Base-by-base conservation (phyloP, 352 stramenopile species). In the Phytopythium cucurbitacearum region DNA sequence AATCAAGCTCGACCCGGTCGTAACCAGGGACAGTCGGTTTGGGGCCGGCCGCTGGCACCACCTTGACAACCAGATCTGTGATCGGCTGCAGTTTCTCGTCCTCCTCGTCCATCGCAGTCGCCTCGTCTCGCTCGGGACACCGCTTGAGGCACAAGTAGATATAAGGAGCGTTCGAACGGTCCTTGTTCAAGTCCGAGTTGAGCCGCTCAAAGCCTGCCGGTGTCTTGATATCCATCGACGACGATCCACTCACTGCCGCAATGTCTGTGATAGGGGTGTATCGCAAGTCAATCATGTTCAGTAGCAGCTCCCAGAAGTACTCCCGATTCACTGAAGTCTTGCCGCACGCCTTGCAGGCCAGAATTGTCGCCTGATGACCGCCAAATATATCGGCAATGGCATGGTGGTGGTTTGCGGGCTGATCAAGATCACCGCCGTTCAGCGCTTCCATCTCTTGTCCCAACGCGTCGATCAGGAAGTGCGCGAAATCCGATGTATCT, bases 211-310 rank as follows among this genome's bases (percentile, higher is more conserved):
- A 94, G 3, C 76, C 80, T n/a, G 55, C 50, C 0, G 85, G 85
- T 0, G 71, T 86, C 40, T 68, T 53, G 34, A 95, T 87, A 13
- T 88, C 67, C 48, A 83, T 72, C 13, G 79, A 82, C 11, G 79
- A 82, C 6, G 76, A 80, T 11, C 85, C 85, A n/a, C 67, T 87
- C 8, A 94, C 80, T 4, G 78, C 85, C 0, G 60, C 57, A 60
- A 95, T 92, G 44, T 65, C 80, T 2, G 81, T 94, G 57, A 95
- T 94, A 7, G 85, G 84, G 5, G 85, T 95, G 59, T 95, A 95
- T 3, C 80, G 72, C 38, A 95, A 67, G 50, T 95, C 85, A 40
- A 95, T 91, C 82, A 95, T 92, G 55, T 95, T 95, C 21, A 95
- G 65, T 50, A 95, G 55, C 35, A 95, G 60, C 49, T 95, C 85